Base-by-base conservation (phyloP, 1,284 basidiomycete genomes). In the Xerocomus amazonicus region DNA sequence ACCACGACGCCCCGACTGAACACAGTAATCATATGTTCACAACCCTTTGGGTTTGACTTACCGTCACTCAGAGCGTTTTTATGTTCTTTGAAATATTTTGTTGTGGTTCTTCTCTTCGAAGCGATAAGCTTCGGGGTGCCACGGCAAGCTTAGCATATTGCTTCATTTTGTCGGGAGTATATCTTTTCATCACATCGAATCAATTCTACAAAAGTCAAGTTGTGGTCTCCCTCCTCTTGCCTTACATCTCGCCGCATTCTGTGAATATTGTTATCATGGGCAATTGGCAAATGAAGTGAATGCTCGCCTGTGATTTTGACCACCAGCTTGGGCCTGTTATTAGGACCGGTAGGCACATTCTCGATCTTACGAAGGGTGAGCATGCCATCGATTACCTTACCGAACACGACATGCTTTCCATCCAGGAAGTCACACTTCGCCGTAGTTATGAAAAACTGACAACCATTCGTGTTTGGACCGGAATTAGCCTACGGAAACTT, bases 391-490 rank as follows among this genome's bases (percentile, higher is more conserved):
- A 89, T 79, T 31, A 97, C 90, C 56, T 83, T 86, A 10, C 94
- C 94, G 62, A 97, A 97, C 1, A 97, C 92, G 54, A 91, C 87
- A 67, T 97, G 94, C 66, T 97, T 97, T 46, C 88, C 89, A 64
- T 97, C 92, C 36, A 97, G 77, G 68, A 98, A 99, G 57, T 93
- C 90, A 55, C 93, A 95, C 52, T 90, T 88, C 13, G 87, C 92
- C 0, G 91, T 93, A 0, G 96, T 99, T 62, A 99, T 88, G 77
- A 99, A 99, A 76, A 99, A 99, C 84, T 92, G 92, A 68, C 90
- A 96, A 3, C 94, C 94, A 61, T 97, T 97, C 5, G 93, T 95
- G 62, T 90, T 87, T 0, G 87, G 80, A 3, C 93, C 93, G 0
- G 92, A 95, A 69, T 97, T 97, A 1, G 93, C 93, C 92, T 94